phyloP scores from a whole-genome alignment of 345 rosid species.

The Nasturtium officinale region DNA sequence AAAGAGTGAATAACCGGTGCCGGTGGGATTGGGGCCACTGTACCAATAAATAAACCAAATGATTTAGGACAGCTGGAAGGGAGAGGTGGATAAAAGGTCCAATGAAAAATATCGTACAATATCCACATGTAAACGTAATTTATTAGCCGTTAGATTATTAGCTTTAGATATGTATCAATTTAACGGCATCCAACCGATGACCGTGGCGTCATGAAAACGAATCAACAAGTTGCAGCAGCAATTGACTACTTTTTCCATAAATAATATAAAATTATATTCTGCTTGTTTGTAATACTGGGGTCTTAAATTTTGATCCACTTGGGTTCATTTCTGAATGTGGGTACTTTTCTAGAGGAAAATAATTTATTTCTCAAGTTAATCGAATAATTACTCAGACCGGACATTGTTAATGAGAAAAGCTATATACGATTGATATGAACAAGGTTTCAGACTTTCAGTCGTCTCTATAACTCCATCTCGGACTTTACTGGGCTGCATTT shows the following conservation, averaged over 20 bases:
- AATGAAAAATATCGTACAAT: not conserved
- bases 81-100: constrained; percentile 9
- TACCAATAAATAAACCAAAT: not conserved
- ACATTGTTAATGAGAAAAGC: no score
- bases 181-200: not conserved
- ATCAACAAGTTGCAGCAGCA: not conserved
- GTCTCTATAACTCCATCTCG: not conserved
- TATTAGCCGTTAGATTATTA: constrained; percentile 25
- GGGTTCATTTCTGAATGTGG: no score
- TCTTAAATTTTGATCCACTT: no score
- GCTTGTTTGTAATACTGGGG: no score
- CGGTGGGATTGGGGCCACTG: not conserved
- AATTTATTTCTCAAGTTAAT: no score
- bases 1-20: not conserved
- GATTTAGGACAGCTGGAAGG: constrained; percentile 47
- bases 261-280: no score
- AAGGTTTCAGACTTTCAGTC: no score
- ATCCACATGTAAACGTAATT: not conserved
- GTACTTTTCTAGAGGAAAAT: no score
- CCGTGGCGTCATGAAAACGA: not conserved
- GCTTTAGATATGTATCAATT: not conserved
- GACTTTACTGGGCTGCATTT: not conserved
- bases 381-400: no score
- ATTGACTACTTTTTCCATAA: not conserved
- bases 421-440: no score